A percentile compares a stretch with the other conserved stretches of the same genome.
These are phyloP conservation scores for Solanum sparsipilum DNA, from an alignment of 257 asterid genomes.

Conservation along the genomic window DNA sequence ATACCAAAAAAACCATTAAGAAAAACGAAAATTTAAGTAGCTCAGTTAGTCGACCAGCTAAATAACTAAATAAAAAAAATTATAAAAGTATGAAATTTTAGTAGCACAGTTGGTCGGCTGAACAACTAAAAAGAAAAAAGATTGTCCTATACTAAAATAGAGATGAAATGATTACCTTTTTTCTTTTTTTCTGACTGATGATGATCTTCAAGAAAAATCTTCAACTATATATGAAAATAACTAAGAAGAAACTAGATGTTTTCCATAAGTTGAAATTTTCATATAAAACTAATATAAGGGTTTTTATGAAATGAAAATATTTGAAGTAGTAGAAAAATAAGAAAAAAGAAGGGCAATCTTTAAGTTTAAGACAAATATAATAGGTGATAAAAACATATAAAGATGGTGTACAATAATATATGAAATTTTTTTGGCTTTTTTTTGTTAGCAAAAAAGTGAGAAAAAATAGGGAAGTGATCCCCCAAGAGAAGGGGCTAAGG, in stretches of 20 bases:
- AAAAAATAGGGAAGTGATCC: not conserved
- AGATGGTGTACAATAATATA: not conserved
- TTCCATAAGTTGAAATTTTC: not conserved
- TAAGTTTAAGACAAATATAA: not conserved
- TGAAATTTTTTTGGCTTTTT: not conserved
- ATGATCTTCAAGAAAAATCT: not conserved
- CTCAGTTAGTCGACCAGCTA: not conserved
- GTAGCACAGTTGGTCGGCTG: fast-evolving
- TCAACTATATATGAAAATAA: not conserved
- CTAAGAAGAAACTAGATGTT: not conserved
- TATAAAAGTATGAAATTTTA: not conserved
- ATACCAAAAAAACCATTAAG: not conserved
- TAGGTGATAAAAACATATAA: not conserved
- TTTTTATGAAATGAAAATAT: not conserved
- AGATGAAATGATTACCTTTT: not conserved
- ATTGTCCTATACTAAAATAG: not conserved
- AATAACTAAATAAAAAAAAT: fast-evolving
- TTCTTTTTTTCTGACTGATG: not conserved
- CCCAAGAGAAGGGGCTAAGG: conserved; percentile 10
- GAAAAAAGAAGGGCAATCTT: not conserved
- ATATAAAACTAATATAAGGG: not conserved
- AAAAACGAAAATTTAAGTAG: fast-evolving
- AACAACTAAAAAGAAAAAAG: not conserved
- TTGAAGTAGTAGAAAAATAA: not conserved
- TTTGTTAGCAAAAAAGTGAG: not conserved